Evolutionary conservation across 2,329 filamentous ascomycete genomes (phyloP).

Genomic region (Shiraia bambusicola): DNA sequence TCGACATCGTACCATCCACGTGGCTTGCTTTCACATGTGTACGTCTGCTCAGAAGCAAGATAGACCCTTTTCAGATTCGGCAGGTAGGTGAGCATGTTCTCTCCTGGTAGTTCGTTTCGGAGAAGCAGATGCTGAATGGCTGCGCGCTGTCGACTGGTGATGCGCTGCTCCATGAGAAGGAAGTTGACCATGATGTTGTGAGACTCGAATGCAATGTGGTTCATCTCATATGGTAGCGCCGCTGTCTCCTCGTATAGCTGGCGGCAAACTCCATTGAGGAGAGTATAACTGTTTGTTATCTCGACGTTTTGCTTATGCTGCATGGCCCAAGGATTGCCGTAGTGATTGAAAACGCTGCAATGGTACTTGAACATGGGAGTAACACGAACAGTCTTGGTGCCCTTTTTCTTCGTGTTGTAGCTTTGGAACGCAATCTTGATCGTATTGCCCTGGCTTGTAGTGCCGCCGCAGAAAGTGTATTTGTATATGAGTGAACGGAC

Average conservation of each 20-base stretch:
- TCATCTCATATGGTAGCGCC: slow-evolving; percentile 27
- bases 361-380: slow-evolving; percentile 26
- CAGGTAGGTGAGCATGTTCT: slow-evolving; percentile 20
- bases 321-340: slow-evolving; percentile 13
- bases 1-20: slow-evolving; percentile 20
- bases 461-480: slow-evolving; percentile 16
- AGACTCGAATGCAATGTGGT: slow-evolving; percentile 23
- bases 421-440: slow-evolving; percentile 29
- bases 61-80: slow-evolving; percentile 23
- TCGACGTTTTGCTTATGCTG: slow-evolving; percentile 7
- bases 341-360: slow-evolving; percentile 17
- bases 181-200: slow-evolving; percentile 33
- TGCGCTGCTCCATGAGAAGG: slow-evolving; percentile 21
- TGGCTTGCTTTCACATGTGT: slow-evolving; percentile 1
- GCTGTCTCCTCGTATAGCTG: slow-evolving; percentile 36
- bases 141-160: slow-evolving; percentile 22
- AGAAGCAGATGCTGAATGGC: slow-evolving; percentile 24
- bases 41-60: slow-evolving; percentile 8
- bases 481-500: slow-evolving; percentile 26
- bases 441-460: slow-evolving; percentile 11
- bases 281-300: slow-evolving; percentile 12
- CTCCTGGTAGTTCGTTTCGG: slow-evolving; percentile 14
- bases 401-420: slow-evolving; percentile 10
- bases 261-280: slow-evolving; percentile 30
- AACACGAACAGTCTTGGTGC: background rate